Evolutionary conservation across 352 stramenopile genomes (phyloP), one percentile per base, ranked within the genome.

Genomic region (Globisporangium apiculatum): DNA sequence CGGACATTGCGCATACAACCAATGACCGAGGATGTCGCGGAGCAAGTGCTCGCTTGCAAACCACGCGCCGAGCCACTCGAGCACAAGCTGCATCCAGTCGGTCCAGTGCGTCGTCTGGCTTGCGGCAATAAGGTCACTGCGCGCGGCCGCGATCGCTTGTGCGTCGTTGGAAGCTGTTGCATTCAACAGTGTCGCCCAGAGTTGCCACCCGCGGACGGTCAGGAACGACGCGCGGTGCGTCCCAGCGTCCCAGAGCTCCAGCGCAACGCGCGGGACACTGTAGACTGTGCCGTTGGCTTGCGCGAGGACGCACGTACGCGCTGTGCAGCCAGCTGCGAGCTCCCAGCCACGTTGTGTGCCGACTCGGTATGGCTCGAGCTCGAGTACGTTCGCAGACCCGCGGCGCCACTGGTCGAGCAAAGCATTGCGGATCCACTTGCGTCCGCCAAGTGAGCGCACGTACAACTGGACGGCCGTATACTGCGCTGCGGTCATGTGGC

Each of bases 401-500:
- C 79, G 77, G 51, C 79, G 73, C 82, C 82, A 91, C 46, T 86
- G 71, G 67, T 89, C 75, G 4, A 86, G 40, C 7, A 91, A n/a
- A 0, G 68, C 55, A 31, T 74, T 76, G 9, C 58, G 46, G 5
- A 89, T 53, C 72, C 81, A 89, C 0, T 57, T 14, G 0, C 47
- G 37, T 48, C 60, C 31, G 62, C 59, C 6, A 5, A 69, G 61
- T 1, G 50, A 53, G 4, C 53, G 55, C 11, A 89, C 63, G 68
- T 79, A 89, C 12, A 51, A 37, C 7, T 71, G 67, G 10, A 91
- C 54, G 3, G 40, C 51, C 1, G 61, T 57, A 5, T 83, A 51
- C 41, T 91, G 78, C 5, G 52, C 53, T 0, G 41, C 12, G 0
- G 68, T 75, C 40, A 86, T 52, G 0, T 31, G 36, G 0, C 50